These are phyloP conservation scores for Metschnikowia anglica DNA, from an alignment of 805 yeast species.

Conservation along the genomic window DNA sequence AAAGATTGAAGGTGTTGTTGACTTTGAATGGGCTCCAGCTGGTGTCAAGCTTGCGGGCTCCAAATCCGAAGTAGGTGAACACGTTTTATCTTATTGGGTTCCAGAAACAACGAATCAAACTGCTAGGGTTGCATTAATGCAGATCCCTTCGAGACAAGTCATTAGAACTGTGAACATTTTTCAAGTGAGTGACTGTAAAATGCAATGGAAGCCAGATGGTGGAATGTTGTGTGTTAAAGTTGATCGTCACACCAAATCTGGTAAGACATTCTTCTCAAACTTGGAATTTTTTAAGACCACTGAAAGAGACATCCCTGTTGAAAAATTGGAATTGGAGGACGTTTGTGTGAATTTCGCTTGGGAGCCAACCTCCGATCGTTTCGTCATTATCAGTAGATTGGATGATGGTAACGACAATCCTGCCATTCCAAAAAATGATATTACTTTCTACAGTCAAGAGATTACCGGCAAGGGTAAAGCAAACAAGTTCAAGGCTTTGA, in stretches of 20 bases:
- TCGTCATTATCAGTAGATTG: slow-evolving; percentile 69
- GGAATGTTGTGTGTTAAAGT: slow-evolving; percentile 88
- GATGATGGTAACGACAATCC: slow-evolving; percentile 59
- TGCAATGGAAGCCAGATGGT: slow-evolving; percentile 93
- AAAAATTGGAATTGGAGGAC: slow-evolving; percentile 89
- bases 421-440: slow-evolving; percentile 62
- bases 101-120: slow-evolving; percentile 92
- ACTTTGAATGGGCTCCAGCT: slow-evolving; percentile 94
- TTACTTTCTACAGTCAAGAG: slow-evolving; percentile 84
- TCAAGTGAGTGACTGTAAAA: slow-evolving; percentile 86
- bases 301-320: slow-evolving; percentile 93
- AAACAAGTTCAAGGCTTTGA: slow-evolving; percentile 57
- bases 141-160: slow-evolving; percentile 77
- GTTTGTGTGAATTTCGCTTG: slow-evolving; percentile 85
- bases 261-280: slow-evolving; percentile 86
- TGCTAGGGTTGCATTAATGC: slow-evolving; percentile 90
- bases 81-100: slow-evolving; percentile 89
- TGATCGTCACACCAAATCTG: slow-evolving; percentile 94
- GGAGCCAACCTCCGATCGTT: slow-evolving; percentile 93
- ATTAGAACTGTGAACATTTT: slow-evolving; percentile 90
- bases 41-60: slow-evolving; percentile 66
- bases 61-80: slow-evolving; percentile 53
- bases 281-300: slow-evolving; percentile 85
- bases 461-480: slow-evolving; percentile 47
- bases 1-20: slow-evolving; percentile 79